Conservation (phyloP, 2,329 filamentous ascomycete genomes). For the Fusarium oxysporum region DNA sequence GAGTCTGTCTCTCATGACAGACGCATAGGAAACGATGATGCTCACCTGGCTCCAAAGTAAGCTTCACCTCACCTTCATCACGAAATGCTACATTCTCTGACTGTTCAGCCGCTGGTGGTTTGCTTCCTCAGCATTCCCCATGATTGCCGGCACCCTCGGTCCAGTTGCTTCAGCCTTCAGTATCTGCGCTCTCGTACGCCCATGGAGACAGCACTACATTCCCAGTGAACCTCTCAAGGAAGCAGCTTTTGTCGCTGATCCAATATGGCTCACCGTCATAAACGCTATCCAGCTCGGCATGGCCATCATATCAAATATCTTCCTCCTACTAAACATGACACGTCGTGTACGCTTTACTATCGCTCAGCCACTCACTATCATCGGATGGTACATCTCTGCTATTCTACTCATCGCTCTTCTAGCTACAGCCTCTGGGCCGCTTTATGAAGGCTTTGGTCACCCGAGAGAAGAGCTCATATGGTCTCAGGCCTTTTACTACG, state of each 20-base stretch:
- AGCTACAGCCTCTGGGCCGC: conserved; percentile 72
- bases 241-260: conserved; percentile 71
- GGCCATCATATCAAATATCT: conserved; percentile 82
- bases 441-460: conserved; percentile 52
- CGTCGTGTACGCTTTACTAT: conserved; percentile 81
- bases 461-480: conserved; percentile 66
- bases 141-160: conserved; percentile 85
- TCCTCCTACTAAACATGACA: conserved; percentile 89
- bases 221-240: conserved; percentile 60
- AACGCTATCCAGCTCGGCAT: conserved; percentile 83
- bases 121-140: conserved; percentile 74
- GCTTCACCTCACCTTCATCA: background rate
- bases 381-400: conserved; percentile 78
- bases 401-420: conserved; percentile 75
- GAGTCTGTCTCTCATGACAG: conserved; percentile 39
- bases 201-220: conserved; percentile 74
- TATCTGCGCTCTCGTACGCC: conserved; percentile 84
- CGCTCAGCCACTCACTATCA: conserved; percentile 84
- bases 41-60: conserved; percentile 60
- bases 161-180: conserved; percentile 90
- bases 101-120: conserved; percentile 70
- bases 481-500: conserved; percentile 91
- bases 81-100: background rate
- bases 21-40: conserved; percentile 53
- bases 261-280: conserved; percentile 77